These are phyloP conservation scores for Coniochaeta prunicola DNA, from an alignment of 2,329 filamentous ascomycete species.

Conservation along the genomic window DNA sequence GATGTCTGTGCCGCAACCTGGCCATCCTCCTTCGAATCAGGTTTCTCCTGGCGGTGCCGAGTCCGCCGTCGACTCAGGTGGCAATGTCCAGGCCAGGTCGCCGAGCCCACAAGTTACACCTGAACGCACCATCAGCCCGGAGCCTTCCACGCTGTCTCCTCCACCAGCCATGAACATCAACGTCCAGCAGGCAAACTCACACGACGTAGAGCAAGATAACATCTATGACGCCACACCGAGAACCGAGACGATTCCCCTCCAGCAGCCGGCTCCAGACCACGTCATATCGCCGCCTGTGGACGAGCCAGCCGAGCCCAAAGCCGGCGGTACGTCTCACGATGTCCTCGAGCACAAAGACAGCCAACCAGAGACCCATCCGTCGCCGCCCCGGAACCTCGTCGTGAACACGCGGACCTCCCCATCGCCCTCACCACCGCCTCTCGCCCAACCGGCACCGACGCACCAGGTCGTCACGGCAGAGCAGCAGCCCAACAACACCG, in stretches of 20 bases:
- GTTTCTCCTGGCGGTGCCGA: background rate
- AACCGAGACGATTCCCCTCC: background rate
- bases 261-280: background rate
- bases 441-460: background rate
- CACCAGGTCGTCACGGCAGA: background rate
- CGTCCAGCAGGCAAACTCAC: conserved; percentile 10
- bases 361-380: background rate
- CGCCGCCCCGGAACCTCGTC: background rate
- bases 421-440: background rate
- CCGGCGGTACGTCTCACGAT: conserved; percentile 8
- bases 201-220: conserved; percentile 18
- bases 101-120: conserved; percentile 11
- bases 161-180: background rate
- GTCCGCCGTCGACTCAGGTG: background rate
- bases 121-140: conserved; percentile 13
- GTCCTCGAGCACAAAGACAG: background rate
- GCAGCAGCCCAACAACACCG: conserved; percentile 7
- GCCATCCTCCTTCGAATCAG: background rate
- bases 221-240: conserved; percentile 27
- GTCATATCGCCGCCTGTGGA: background rate
- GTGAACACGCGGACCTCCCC: background rate
- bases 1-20: conserved; percentile 10
- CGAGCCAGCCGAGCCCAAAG: conserved; percentile 8
- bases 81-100: conserved; percentile 1
- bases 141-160: conserved; percentile 4